phyloP scores from a whole-genome alignment of 2,329 filamentous ascomycete species.

The Plenodomus biglobosus region DNA sequence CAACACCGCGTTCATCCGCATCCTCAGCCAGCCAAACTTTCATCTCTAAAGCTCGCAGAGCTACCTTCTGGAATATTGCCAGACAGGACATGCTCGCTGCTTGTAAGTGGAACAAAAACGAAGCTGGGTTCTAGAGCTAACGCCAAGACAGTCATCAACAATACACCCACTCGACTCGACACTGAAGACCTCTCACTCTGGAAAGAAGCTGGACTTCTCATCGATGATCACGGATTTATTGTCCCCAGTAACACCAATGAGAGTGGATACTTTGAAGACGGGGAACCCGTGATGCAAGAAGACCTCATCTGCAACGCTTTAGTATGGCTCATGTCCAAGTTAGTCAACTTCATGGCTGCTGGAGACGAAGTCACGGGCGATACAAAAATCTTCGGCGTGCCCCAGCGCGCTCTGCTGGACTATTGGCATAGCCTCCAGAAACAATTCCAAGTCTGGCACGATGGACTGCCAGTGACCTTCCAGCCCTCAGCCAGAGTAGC shows the following conservation, averaged over 20 bases:
- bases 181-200: slow-evolving; percentile 64
- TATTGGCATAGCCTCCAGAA: slow-evolving; percentile 59
- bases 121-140: slow-evolving; percentile 6
- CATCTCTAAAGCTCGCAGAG: slow-evolving; percentile 58
- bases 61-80: slow-evolving; percentile 69
- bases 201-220: slow-evolving; percentile 63
- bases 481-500: slow-evolving; percentile 57
- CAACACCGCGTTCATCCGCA: slow-evolving; percentile 41
- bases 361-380: slow-evolving; percentile 54
- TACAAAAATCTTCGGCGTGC: slow-evolving; percentile 48
- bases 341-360: slow-evolving; percentile 65
- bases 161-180: slow-evolving; percentile 61
- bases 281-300: slow-evolving; percentile 58
- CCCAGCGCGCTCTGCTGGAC: slow-evolving; percentile 53
- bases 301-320: slow-evolving; percentile 66
- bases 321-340: slow-evolving; percentile 66
- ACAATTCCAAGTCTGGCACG: slow-evolving; percentile 62
- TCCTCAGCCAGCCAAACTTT: slow-evolving; percentile 28
- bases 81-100: slow-evolving; percentile 66
- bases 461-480: slow-evolving; percentile 62
- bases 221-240: slow-evolving; percentile 58
- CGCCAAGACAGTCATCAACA: slow-evolving; percentile 55
- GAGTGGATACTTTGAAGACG: slow-evolving; percentile 47
- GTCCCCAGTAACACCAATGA: slow-evolving; percentile 48
- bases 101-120: slow-evolving; percentile 46